A percentile compares a stretch with the other conserved stretches of the same genome.
Evolutionary conservation across 805 yeast species (phyloP).

Genomic region (Saturnispora hagleri): DNA sequence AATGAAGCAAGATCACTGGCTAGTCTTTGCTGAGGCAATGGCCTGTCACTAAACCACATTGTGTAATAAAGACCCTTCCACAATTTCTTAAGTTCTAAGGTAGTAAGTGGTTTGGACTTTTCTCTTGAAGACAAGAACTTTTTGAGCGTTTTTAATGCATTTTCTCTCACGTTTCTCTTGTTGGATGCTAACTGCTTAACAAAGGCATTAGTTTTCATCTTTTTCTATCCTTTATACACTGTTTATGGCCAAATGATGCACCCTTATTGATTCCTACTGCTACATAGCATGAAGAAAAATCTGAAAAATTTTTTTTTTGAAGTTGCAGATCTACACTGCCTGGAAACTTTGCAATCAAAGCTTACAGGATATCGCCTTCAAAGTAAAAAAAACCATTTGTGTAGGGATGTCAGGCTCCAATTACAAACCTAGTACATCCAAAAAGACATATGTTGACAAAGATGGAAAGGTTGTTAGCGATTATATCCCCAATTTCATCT

Average conservation of each 20-base stretch:
- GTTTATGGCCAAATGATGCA: neutral
- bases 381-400: neutral
- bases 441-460: slow-evolving; percentile 6
- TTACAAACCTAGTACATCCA: neutral
- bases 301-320: neutral
- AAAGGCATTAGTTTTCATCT: slow-evolving; percentile 39
- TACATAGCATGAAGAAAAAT: neutral
- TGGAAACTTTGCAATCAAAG: neutral
- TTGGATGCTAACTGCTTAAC: slow-evolving; percentile 81
- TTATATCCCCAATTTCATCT: slow-evolving; percentile 33
- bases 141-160: slow-evolving; percentile 57
- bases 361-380: neutral
- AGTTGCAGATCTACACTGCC: neutral
- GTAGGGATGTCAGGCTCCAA: neutral
- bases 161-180: slow-evolving; percentile 63
- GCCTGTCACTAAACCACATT: slow-evolving; percentile 96
- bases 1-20: slow-evolving; percentile 61
- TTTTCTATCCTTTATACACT: slow-evolving; percentile 4
- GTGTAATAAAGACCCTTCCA: slow-evolving; percentile 96
- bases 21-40: slow-evolving; percentile 80
- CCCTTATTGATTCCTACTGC: neutral
- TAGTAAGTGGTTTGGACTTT: slow-evolving; percentile 34
- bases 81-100: slow-evolving; percentile 62
- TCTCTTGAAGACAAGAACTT: slow-evolving; percentile 43
- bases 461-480: slow-evolving; percentile 26